These are phyloP conservation scores for Batkoa obscura DNA, from an alignment of 371 early-diverging fungal species.

Conservation along the genomic window DNA sequence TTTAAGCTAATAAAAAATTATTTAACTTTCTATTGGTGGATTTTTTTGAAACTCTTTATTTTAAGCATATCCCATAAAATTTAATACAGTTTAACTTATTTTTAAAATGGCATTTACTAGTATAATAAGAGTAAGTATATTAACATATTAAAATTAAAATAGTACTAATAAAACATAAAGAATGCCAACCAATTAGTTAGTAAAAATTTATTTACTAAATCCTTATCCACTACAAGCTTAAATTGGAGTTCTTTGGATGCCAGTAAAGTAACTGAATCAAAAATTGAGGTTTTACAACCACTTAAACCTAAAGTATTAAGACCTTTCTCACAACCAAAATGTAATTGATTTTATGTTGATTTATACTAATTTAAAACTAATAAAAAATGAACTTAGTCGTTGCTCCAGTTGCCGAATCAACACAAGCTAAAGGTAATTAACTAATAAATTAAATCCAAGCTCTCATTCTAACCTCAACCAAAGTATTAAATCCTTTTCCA, in stretches of 20 bases:
- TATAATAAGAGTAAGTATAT: background rate
- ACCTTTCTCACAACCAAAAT: background rate
- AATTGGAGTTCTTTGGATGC: background rate
- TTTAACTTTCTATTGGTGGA: too few species aligned
- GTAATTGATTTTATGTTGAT: background rate
- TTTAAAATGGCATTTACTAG: background rate
- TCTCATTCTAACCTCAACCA: background rate
- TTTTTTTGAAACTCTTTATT: too few species aligned
- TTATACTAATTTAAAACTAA: background rate
- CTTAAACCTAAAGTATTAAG: constrained; percentile 2
- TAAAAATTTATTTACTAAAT: background rate
- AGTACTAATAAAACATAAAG: background rate
- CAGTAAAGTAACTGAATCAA: background rate
- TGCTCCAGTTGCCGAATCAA: background rate
- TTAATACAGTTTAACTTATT: too few species aligned
- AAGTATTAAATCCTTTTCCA: constrained; percentile 13
- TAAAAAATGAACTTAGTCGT: background rate
- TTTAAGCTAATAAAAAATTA: too few species aligned
- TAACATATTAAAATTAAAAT: background rate
- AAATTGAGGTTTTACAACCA: background rate
- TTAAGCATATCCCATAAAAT: too few species aligned
- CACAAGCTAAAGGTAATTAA: constrained; percentile 1
- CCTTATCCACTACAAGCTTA: background rate
- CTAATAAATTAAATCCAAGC: background rate
- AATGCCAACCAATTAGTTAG: background rate